Percentiles rank a stretch among this genome's conserved stretches.
phyloP scores from a whole-genome alignment of 1,139 yeast genomes.

The Hansenula lynferdii region DNA sequence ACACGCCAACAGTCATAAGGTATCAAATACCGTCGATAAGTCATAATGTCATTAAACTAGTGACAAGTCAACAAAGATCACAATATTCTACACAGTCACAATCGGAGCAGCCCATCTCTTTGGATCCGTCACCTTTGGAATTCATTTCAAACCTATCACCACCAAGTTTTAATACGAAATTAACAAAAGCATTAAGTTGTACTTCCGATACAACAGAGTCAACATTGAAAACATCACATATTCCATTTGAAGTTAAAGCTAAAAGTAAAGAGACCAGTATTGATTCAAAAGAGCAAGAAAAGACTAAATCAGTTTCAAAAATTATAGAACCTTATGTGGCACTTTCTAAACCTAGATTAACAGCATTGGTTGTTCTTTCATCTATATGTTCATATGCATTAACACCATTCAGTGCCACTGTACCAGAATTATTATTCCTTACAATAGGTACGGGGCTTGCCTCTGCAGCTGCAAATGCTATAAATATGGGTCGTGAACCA shows the following conservation, averaged over 20 bases:
- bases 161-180: constrained; percentile 16
- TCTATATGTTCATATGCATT: constrained; percentile 93
- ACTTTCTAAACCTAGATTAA: constrained; percentile 82
- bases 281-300: constrained; percentile 7
- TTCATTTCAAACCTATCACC: constrained; percentile 28
- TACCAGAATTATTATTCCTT: constrained; percentile 63
- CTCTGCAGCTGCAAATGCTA: constrained; percentile 94
- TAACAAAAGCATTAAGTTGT: constrained; percentile 29
- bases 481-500: constrained; percentile 96
- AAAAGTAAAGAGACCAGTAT: constrained; percentile 2
- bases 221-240: constrained; percentile 23
- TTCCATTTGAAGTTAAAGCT: constrained; percentile 56
- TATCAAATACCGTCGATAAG: constrained; percentile 1
- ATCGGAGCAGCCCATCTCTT: constrained; percentile 3
- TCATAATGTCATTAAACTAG: background rate
- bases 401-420: constrained; percentile 74
- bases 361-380: constrained; percentile 83
- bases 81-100: background rate
- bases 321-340: constrained; percentile 60
- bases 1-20: background rate
- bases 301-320: constrained; percentile 15
- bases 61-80: background rate
- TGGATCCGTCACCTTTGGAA: constrained; percentile 32
- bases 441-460: constrained; percentile 84
- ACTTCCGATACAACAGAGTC: constrained; percentile 26